These are phyloP conservation scores for Penicillium freii DNA, from an alignment of 2,329 filamentous ascomycete species.

Conservation along the genomic window DNA sequence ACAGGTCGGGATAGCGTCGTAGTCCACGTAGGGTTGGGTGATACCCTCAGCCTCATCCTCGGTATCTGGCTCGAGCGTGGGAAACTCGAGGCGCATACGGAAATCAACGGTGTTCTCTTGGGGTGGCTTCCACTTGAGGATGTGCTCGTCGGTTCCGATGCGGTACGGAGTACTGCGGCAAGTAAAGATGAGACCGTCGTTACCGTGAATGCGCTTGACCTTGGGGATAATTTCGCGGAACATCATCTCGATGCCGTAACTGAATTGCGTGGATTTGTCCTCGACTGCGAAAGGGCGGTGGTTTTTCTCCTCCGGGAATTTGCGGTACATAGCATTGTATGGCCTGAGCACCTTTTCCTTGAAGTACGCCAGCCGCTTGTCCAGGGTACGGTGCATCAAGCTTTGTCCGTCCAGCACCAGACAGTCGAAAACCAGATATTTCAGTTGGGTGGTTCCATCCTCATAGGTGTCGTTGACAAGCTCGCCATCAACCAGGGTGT, in stretches of 20 bases:
- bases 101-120: slow-evolving; percentile 96
- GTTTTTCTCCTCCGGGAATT: slow-evolving; percentile 67
- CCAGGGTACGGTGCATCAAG: slow-evolving; percentile 74
- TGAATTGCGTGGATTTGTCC: slow-evolving; percentile 85
- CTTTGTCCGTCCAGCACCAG: slow-evolving; percentile 74
- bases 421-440: slow-evolving; percentile 92
- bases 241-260: slow-evolving; percentile 88
- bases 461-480: slow-evolving; percentile 78
- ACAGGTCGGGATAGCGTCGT: slow-evolving; percentile 72
- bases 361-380: slow-evolving; percentile 87
- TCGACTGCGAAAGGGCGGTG: slow-evolving; percentile 77
- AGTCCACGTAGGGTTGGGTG: slow-evolving; percentile 67
- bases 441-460: slow-evolving; percentile 66
- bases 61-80: slow-evolving; percentile 65
- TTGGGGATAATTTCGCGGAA: slow-evolving; percentile 80
- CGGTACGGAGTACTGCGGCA: slow-evolving; percentile 83
- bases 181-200: slow-evolving; percentile 98
- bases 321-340: slow-evolving; percentile 70
- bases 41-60: slow-evolving; percentile 66
- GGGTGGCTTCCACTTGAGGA: slow-evolving; percentile 96
- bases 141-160: slow-evolving; percentile 86
- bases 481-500: slow-evolving; percentile 88
- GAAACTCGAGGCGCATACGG: slow-evolving; percentile 74
- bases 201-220: slow-evolving; percentile 73
- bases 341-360: slow-evolving; percentile 74